These are phyloP conservation scores for Lactarius evosmus DNA, from an alignment of 768 basidiomycete species.

Conservation along the genomic window DNA sequence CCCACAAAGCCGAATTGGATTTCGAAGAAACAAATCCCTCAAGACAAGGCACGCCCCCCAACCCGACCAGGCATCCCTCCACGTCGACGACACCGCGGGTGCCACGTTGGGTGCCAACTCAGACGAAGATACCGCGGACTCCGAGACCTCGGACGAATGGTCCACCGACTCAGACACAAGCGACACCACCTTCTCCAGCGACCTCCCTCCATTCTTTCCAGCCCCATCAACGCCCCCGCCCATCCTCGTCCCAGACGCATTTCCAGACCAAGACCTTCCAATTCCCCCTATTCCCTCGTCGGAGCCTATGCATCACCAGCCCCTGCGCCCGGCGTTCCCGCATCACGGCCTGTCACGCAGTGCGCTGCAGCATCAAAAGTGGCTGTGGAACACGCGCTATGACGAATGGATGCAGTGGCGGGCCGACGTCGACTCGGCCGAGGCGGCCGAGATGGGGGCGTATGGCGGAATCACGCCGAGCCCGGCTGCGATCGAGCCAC, in stretches of 20 bases:
- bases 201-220: constrained; percentile 9
- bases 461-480: constrained; percentile 30
- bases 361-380: constrained; percentile 57
- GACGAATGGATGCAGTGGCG: constrained; percentile 48
- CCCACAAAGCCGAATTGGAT: constrained; percentile 29
- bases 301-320: constrained; percentile 4
- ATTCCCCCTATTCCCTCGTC: constrained; percentile 1
- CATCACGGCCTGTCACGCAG: constrained; percentile 64
- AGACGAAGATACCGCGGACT: constrained; percentile 24
- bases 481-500: constrained; percentile 7
- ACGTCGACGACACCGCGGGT: background rate
- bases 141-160: constrained; percentile 28
- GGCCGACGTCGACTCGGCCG: constrained; percentile 22
- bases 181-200: constrained; percentile 14
- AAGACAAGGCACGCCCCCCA: constrained; percentile 1
- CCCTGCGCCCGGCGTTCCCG: constrained; percentile 8
- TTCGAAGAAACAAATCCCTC: constrained; percentile 3
- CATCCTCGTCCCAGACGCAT: constrained; percentile 21
- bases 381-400: constrained; percentile 57
- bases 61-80: background rate
- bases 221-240: constrained; percentile 9
- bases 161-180: constrained; percentile 27
- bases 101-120: constrained; percentile 3
- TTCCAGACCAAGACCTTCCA: constrained; percentile 11
- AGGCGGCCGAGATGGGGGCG: constrained; percentile 22